A percentile compares a stretch with the other conserved stretches of the same genome.
phyloP scores from a whole-genome alignment of 2,329 filamentous ascomycete species.

The Aspergillus texensis region DNA sequence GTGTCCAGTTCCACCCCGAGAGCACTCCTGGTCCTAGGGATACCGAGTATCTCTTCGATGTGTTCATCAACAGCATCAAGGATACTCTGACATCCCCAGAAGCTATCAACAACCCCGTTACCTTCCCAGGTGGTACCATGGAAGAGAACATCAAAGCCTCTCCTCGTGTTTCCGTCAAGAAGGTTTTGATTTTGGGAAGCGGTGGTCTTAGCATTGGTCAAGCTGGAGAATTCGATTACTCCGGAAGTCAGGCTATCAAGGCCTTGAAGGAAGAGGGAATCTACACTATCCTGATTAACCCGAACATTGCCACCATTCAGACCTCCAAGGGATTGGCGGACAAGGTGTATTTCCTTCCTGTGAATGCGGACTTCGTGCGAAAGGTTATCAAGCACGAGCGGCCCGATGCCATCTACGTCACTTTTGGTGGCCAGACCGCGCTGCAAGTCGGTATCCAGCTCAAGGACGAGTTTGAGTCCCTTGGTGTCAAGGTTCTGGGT shows the following conservation, averaged over 20 bases:
- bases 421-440: slow-evolving; percentile 96
- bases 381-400: slow-evolving; percentile 96
- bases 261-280: slow-evolving; percentile 97
- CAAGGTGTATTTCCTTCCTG: slow-evolving; percentile 97
- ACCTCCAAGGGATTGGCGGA: slow-evolving; percentile 97
- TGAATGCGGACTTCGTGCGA: slow-evolving; percentile 94
- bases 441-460: slow-evolving; percentile 96
- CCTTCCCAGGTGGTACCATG: slow-evolving; percentile 81
- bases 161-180: slow-evolving; percentile 84
- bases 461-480: slow-evolving; percentile 91
- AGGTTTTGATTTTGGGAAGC: slow-evolving; percentile 90
- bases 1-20: slow-evolving; percentile 99
- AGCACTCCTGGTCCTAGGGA: slow-evolving; percentile 93
- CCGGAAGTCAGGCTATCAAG: slow-evolving; percentile 97
- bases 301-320: slow-evolving; percentile 98
- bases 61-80: slow-evolving; percentile 85
- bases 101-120: slow-evolving; percentile 71
- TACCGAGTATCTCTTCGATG: slow-evolving; percentile 95
- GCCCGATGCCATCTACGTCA: slow-evolving; percentile 95
- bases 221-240: slow-evolving; percentile 98
- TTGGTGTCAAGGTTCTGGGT: slow-evolving; percentile 92
- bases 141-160: slow-evolving; percentile 77
- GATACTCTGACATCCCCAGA: slow-evolving; percentile 68
- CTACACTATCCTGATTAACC: slow-evolving; percentile 97
- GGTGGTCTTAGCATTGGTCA: slow-evolving; percentile 97